These are phyloP conservation scores for Physcomitrium patens DNA, from an alignment of 225 moss, liverwort and hornwort genomes.

Conservation along the genomic window DNA sequence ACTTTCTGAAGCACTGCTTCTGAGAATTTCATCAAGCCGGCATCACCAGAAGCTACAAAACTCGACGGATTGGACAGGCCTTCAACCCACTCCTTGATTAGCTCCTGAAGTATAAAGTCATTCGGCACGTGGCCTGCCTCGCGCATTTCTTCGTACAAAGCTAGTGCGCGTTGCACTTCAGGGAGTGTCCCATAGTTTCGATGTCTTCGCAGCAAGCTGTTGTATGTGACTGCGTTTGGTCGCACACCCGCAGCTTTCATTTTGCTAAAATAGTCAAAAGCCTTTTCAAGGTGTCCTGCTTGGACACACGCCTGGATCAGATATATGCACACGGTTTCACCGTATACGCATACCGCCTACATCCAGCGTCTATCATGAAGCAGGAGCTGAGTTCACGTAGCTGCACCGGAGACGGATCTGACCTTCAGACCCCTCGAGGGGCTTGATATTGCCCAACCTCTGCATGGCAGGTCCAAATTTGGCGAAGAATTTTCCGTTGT, in stretches of 20 bases:
- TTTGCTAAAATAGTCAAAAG: constrained; percentile 50
- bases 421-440: constrained; percentile 33
- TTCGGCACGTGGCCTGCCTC: constrained; percentile 71
- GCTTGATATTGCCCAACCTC: constrained; percentile 29
- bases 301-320: constrained; percentile 63
- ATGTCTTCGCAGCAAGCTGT: constrained; percentile 61
- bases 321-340: no score
- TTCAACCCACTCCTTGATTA: constrained; percentile 76
- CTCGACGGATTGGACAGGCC: constrained; percentile 37
- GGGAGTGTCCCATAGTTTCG: constrained; percentile 42
- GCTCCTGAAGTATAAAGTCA: constrained; percentile 56
- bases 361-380: no score
- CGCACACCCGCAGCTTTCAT: constrained; percentile 60
- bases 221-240: constrained; percentile 70
- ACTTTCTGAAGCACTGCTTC: constrained; percentile 60
- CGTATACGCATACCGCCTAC: no score
- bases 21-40: constrained; percentile 50
- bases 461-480: constrained; percentile 19
- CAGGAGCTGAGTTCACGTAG: not conserved
- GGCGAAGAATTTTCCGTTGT: not conserved
- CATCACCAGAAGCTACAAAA: not conserved
- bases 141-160: constrained; percentile 72
- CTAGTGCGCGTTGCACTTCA: constrained; percentile 61
- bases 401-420: constrained; percentile 41
- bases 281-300: constrained; percentile 53